These are phyloP conservation scores for Fusarium pininemorale DNA, from an alignment of 2,329 filamentous ascomycete genomes.

Conservation along the genomic window DNA sequence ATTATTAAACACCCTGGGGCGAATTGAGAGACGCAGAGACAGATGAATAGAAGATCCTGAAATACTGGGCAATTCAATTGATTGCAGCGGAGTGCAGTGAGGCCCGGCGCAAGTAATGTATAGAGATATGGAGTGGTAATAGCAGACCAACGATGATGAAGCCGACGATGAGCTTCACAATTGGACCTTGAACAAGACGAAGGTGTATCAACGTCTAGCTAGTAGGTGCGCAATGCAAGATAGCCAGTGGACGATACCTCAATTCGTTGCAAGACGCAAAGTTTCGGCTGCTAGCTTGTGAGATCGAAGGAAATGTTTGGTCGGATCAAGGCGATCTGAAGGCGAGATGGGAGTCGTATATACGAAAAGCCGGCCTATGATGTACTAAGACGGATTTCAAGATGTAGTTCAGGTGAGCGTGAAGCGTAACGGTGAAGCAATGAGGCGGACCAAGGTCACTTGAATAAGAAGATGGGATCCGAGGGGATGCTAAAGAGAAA, in stretches of 20 bases:
- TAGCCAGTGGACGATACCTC: constrained; percentile 13
- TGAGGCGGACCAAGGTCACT: constrained; percentile 7
- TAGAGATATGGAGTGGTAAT: constrained; percentile 16
- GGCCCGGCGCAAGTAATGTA: constrained; percentile 6
- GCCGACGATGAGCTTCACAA: constrained; percentile 18
- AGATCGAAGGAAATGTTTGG: constrained; percentile 16
- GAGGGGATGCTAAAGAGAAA: constrained; percentile 19
- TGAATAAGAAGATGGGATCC: background rate
- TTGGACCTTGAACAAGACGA: constrained; percentile 9
- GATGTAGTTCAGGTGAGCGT: constrained; percentile 15
- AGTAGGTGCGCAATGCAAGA: constrained; percentile 11
- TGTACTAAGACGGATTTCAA: constrained; percentile 3
- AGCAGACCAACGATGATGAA: constrained; percentile 1
- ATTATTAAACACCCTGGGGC: constrained; percentile 24
- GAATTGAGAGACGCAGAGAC: constrained; percentile 7
- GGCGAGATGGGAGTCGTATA: constrained; percentile 36
- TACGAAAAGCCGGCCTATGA: constrained; percentile 27
- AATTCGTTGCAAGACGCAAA: background rate
- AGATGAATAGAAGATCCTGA: background rate
- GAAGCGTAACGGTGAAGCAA: constrained; percentile 15
- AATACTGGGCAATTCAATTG: constrained; percentile 25
- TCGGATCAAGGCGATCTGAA: constrained; percentile 18
- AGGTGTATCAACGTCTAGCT: constrained; percentile 5
- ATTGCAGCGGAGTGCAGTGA: constrained; percentile 12
- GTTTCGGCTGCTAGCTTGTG: constrained; percentile 15